Conservation (phyloP, 345 rosid species). For the Cardamine occulta region DNA sequence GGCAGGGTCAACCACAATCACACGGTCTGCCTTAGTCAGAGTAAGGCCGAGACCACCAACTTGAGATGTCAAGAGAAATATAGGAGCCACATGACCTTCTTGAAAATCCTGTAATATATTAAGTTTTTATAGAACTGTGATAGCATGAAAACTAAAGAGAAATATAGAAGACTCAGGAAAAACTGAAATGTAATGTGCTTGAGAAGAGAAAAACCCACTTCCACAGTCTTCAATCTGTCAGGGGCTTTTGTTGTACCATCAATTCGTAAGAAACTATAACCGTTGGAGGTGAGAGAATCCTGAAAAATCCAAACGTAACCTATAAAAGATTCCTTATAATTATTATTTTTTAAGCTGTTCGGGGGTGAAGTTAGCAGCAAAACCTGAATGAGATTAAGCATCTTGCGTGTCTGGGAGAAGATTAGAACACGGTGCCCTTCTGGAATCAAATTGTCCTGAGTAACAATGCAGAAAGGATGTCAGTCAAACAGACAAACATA, state of each 20-base stretch:
- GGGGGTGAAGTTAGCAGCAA: conserved; percentile 44
- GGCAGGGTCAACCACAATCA: conserved; percentile 97
- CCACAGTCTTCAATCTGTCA: conserved; percentile 82
- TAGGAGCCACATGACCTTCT: conserved; percentile 74
- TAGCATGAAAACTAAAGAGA: conserved; percentile 32
- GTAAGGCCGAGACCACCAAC: conserved; percentile 99
- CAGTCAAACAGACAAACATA: conserved; percentile 13
- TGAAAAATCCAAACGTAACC: conserved; percentile 35
- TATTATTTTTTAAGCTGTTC: neutral
- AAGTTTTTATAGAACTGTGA: conserved; percentile 26
- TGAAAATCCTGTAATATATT: conserved; percentile 71
- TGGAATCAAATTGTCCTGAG: conserved; percentile 80
- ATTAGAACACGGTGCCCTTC: conserved; percentile 89
- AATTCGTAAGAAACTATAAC: conserved; percentile 76
- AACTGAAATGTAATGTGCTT: conserved; percentile 3
- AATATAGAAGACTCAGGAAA: conserved; percentile 7
- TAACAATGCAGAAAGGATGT: conserved; percentile 34
- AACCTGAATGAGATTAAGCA: conserved; percentile 97
- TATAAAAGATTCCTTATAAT: conserved; percentile 23
- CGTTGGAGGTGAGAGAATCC: conserved; percentile 73
- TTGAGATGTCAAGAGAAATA: conserved; percentile 94
- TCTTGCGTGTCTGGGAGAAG: conserved; percentile 97
- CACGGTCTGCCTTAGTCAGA: conserved; percentile 95
- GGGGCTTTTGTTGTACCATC: conserved; percentile 92
- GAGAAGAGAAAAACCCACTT: conserved; percentile 53